Evolutionary conservation across 1,139 yeast species (phyloP).

Genomic region (Ashbya aceris): DNA sequence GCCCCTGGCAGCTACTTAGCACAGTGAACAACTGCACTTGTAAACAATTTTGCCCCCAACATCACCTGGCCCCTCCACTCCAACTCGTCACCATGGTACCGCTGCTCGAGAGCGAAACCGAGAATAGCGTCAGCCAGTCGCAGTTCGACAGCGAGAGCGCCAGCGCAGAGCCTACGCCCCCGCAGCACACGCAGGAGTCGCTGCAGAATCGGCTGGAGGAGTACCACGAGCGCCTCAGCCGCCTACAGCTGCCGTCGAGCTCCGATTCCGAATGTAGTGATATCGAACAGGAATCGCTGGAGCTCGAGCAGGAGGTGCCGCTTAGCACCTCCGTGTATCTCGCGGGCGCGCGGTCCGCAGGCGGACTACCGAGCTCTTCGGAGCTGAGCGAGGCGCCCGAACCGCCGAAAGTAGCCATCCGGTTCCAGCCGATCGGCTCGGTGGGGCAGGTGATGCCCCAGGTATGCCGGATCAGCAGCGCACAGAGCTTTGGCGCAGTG

Average conservation of each 20-base stretch:
- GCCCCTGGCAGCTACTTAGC: too few species aligned
- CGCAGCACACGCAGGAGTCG: slow-evolving; percentile 1
- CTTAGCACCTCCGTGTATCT: slow-evolving; percentile 1
- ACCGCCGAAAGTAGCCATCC: slow-evolving; percentile 19
- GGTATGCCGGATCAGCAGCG: slow-evolving; percentile 21
- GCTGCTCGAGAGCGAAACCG: slow-evolving; percentile 4
- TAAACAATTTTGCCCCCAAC: too few species aligned
- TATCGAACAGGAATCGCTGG: background rate
- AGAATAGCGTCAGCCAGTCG: slow-evolving; percentile 1
- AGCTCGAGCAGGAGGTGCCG: slow-evolving; percentile 1
- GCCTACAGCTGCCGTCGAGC: background rate
- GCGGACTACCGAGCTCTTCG: slow-evolving; percentile 3
- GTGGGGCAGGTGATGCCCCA: slow-evolving; percentile 21
- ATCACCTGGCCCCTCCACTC: too few species aligned
- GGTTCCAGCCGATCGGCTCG: slow-evolving; percentile 28
- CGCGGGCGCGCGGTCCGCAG: background rate
- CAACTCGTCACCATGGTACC: too few species aligned
- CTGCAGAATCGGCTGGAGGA: slow-evolving; percentile 1
- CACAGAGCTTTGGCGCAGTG: slow-evolving; percentile 24
- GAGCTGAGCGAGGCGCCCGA: slow-evolving; percentile 1
- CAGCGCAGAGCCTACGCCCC: background rate
- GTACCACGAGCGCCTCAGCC: slow-evolving; percentile 1
- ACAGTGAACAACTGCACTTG: too few species aligned
- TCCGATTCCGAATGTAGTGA: slow-evolving; percentile 1
- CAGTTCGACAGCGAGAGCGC: slow-evolving; percentile 1